Conservation (phyloP, 2,329 filamentous ascomycete genomes). For the Diplodia mutila region DNA sequence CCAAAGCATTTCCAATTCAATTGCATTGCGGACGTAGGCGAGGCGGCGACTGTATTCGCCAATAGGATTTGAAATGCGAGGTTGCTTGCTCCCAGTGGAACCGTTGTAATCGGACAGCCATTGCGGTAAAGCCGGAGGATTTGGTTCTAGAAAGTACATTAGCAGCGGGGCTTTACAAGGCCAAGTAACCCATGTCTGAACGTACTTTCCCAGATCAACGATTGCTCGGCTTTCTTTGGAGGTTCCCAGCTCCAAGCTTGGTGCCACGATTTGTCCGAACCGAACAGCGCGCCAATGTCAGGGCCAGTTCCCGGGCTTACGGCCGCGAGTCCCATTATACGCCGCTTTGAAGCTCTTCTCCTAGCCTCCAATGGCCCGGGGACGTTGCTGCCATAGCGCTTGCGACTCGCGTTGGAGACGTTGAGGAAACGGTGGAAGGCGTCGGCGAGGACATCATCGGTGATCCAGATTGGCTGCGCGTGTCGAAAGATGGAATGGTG, state of each 20-base stretch:
- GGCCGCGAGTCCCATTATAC: constrained; percentile 56
- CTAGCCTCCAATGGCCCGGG: constrained; percentile 67
- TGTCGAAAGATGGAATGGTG: constrained; percentile 47
- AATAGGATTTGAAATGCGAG: not conserved
- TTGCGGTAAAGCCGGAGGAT: not conserved
- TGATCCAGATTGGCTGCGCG: constrained; percentile 60
- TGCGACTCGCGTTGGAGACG: constrained; percentile 43
- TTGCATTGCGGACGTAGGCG: not conserved
- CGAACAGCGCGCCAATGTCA: constrained; percentile 21
- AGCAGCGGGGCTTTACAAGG: not conserved
- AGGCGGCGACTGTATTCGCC: constrained; percentile 2
- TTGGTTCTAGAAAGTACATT: not conserved
- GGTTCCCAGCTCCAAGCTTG: constrained; percentile 20
- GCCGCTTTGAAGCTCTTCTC: constrained; percentile 58
- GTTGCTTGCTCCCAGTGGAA: not conserved
- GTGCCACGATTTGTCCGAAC: not conserved
- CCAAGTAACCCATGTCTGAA: not conserved
- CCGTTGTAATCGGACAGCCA: constrained; percentile 3
- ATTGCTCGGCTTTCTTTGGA: constrained; percentile 1
- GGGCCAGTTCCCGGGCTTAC: constrained; percentile 3
- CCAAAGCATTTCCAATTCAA: not conserved
- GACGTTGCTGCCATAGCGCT: constrained; percentile 62
- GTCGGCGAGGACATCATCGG: constrained; percentile 58
- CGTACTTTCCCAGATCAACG: constrained; percentile 9
- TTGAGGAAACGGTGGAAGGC: constrained; percentile 55